Percentiles rank a stretch among this genome's conserved stretches.
These are phyloP conservation scores for Dalbergia cultrata DNA, from an alignment of 306 rosid species.

Conservation along the genomic window DNA sequence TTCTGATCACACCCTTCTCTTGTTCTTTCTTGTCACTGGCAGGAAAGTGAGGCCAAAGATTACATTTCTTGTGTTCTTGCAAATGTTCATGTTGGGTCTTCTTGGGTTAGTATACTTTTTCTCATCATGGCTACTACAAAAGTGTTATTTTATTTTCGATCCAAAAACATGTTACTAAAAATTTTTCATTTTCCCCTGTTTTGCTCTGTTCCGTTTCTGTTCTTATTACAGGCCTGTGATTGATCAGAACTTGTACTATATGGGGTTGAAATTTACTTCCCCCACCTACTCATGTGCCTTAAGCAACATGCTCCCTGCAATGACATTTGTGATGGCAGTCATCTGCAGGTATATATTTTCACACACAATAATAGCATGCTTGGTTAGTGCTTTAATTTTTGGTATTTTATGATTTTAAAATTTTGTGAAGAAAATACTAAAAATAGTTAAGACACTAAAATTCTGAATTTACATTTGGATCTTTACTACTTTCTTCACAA, in stretches of 20 bases:
- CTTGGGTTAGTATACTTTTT: conserved; percentile 75
- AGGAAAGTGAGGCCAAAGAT: conserved; percentile 91
- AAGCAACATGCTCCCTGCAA: conserved; percentile 92
- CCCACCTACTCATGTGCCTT: conserved; percentile 92
- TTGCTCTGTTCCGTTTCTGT: not conserved
- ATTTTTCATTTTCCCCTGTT: not conserved
- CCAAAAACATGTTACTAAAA: conserved; percentile 4
- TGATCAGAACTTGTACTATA: conserved; percentile 89
- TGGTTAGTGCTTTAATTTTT: no score
- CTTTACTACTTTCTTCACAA: no score
- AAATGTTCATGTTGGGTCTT: conserved; percentile 80
- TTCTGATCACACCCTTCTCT: conserved; percentile 23
- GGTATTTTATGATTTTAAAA: no score
- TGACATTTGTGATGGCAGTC: conserved; percentile 92
- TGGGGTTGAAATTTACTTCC: conserved; percentile 84
- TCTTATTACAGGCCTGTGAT: conserved; percentile 74
- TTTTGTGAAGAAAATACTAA: no score
- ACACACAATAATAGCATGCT: no score
- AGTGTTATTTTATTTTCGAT: not conserved
- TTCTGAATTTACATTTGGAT: no score
- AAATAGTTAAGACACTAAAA: no score
- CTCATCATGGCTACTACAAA: not conserved
- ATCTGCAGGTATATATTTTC: conserved; percentile 66
- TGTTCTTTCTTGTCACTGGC: conserved; percentile 29
- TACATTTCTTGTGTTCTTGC: conserved; percentile 71